Conservation (phyloP, 2,329 filamentous ascomycete species). For the Curvularia hawaiiensis region DNA sequence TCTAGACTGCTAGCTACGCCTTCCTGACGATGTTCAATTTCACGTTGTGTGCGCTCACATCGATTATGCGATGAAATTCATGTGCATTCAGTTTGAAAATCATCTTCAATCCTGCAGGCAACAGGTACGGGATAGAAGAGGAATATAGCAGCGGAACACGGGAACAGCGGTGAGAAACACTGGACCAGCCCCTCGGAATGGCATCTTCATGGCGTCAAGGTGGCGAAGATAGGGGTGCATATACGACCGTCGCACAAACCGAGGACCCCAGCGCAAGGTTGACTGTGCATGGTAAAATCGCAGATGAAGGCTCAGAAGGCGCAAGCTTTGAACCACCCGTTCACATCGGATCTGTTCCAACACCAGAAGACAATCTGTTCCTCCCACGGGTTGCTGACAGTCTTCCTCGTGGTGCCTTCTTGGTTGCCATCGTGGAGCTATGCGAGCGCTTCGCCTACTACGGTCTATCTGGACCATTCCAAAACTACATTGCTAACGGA, state of each 20-base stretch:
- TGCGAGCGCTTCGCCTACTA: slow-evolving; percentile 57
- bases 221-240: slow-evolving; percentile 31
- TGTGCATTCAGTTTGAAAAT: neutral
- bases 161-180: neutral
- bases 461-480: slow-evolving; percentile 54
- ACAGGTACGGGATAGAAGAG: neutral
- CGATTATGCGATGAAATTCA: neutral
- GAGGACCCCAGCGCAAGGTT: slow-evolving; percentile 28
- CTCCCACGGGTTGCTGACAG: slow-evolving; percentile 49
- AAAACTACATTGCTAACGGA: slow-evolving; percentile 56
- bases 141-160: neutral
- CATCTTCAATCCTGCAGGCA: neutral
- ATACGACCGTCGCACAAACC: slow-evolving; percentile 41
- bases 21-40: neutral
- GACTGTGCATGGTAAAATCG: slow-evolving; percentile 22
- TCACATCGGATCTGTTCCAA: slow-evolving; percentile 32
- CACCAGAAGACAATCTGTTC: slow-evolving; percentile 31
- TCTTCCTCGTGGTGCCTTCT: slow-evolving; percentile 53
- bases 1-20: neutral
- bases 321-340: slow-evolving; percentile 11
- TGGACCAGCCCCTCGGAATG: slow-evolving; percentile 16
- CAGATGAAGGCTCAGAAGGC: slow-evolving; percentile 6
- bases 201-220: slow-evolving; percentile 25
- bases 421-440: slow-evolving; percentile 56
- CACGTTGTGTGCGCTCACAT: neutral